These are phyloP conservation scores for Teratosphaeria epicoccoides DNA, from an alignment of 2,329 filamentous ascomycete genomes.

Conservation along the genomic window DNA sequence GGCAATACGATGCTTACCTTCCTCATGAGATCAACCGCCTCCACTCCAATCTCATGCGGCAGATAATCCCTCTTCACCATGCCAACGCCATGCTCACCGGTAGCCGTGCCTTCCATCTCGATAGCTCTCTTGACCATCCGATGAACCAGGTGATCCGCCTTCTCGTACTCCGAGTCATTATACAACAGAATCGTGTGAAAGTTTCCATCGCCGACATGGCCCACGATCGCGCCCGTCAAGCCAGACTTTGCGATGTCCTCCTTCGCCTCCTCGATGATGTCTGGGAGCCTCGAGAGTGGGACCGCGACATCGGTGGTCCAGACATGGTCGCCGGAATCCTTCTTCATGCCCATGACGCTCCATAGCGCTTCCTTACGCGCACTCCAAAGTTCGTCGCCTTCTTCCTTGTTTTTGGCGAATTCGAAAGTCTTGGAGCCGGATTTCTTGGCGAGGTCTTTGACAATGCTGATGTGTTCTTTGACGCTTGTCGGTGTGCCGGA, in stretches of 20 bases:
- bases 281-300: constrained; percentile 58
- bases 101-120: constrained; percentile 69
- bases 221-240: constrained; percentile 55
- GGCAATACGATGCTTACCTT: constrained; percentile 45
- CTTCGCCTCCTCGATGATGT: constrained; percentile 69
- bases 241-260: constrained; percentile 52
- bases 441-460: constrained; percentile 49
- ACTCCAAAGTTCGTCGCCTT: constrained; percentile 62
- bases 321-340: constrained; percentile 50
- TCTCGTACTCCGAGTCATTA: constrained; percentile 55
- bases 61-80: constrained; percentile 79
- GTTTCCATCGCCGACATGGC: constrained; percentile 65
- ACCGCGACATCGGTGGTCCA: constrained; percentile 79
- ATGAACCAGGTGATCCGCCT: constrained; percentile 63
- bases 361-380: constrained; percentile 66
- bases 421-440: constrained; percentile 57
- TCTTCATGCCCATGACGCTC: constrained; percentile 57
- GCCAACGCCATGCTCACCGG: constrained; percentile 75
- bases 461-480: constrained; percentile 65
- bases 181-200: constrained; percentile 59
- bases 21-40: constrained; percentile 72
- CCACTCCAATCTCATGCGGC: constrained; percentile 62
- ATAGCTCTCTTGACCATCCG: constrained; percentile 79
- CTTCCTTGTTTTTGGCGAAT: constrained; percentile 53
- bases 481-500: constrained; percentile 56